Base-by-base conservation (phyloP, 495 filamentous ascomycete species). In the Haplographium delicatum region DNA sequence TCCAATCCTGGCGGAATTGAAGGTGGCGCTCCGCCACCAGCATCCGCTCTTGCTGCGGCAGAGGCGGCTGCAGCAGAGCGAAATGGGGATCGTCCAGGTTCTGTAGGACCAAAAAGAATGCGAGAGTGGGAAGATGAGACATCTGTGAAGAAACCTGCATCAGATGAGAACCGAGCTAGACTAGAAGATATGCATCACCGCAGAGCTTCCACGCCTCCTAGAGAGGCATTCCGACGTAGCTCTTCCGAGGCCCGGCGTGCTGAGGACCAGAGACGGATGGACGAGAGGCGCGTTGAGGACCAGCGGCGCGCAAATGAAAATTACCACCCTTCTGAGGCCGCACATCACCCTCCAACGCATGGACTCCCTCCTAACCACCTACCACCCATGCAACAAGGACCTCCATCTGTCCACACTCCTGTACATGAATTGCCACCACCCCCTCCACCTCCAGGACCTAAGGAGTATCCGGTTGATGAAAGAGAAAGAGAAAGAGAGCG, bases 91-190 rank as follows among this genome's bases (percentile, higher is more conserved):
- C 80, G 93, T 37, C 86, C 91, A 30, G 79, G 86, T 18, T 76
- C 82, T 6, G 85, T 84, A 33, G 85, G 84, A 1, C 81, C 88
- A 49, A 98, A 98, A 76, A 79, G 93, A 51, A 72, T 76, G 56
- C 81, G 89, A 31, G 93, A 97, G 59, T 94, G 93, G 88, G 93
- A 96, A 47, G 86, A 90, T 47, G 91, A 95, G 16, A 26, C 51
- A 23, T 73, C 76, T 1, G 70, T 80, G 15, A 95, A 96, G 68
- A 96, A 96, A 72, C 82, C 83, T 35, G 82, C 89, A 4, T 94
- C 80, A 23, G 91, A 96, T 5, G 93, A 98, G 62, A 85, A 72
- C 47, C 84, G 91, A 39, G 85, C 86, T 37, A 84, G 88, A 45
- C 75, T 96, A 61, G 89, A 95, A 22, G 90, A 96, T 61, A 79